These are phyloP conservation scores for Mycena crocata DNA, from an alignment of 768 basidiomycete species.

Conservation along the genomic window DNA sequence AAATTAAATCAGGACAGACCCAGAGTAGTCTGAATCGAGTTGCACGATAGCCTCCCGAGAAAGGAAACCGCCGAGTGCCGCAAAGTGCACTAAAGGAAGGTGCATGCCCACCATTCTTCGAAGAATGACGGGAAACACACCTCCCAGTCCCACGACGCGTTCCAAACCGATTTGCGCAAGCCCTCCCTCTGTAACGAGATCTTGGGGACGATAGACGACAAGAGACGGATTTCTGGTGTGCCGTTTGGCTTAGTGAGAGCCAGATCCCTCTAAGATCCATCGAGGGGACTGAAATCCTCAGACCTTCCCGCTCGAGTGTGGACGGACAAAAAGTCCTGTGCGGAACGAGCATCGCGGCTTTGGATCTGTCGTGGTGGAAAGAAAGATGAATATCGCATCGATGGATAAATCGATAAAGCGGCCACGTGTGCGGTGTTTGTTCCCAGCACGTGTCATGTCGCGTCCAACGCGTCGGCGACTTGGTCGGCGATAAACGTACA, in stretches of 20 bases:
- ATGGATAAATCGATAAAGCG: no score
- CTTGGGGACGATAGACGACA: constrained; percentile 11
- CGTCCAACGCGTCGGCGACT: no score
- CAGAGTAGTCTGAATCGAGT: constrained; percentile 22
- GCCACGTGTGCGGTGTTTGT: no score
- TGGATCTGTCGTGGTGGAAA: constrained; percentile 17
- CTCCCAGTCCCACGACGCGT: not conserved
- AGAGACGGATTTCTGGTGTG: constrained; percentile 17
- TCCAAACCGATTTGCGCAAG: constrained; percentile 7
- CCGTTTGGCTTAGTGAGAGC: constrained; percentile 17
- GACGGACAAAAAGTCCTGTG: constrained; percentile 15
- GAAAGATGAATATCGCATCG: no score
- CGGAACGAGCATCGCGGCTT: constrained; percentile 25
- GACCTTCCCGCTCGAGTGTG: constrained; percentile 20
- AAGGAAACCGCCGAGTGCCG: not conserved
- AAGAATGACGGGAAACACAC: not conserved
- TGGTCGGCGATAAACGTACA: no score
- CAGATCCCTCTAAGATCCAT: constrained; percentile 16
- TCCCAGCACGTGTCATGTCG: no score
- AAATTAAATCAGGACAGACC: constrained; percentile 15
- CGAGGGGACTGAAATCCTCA: constrained; percentile 13
- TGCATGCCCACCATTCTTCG: not conserved
- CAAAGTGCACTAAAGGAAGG: constrained; percentile 17
- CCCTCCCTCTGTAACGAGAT: constrained; percentile 15
- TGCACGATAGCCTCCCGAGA: not conserved